Evolutionary conservation across 257 asterid genomes (phyloP), one percentile per base, ranked within the genome.

Genomic region (Plectranthus barbatus): DNA sequence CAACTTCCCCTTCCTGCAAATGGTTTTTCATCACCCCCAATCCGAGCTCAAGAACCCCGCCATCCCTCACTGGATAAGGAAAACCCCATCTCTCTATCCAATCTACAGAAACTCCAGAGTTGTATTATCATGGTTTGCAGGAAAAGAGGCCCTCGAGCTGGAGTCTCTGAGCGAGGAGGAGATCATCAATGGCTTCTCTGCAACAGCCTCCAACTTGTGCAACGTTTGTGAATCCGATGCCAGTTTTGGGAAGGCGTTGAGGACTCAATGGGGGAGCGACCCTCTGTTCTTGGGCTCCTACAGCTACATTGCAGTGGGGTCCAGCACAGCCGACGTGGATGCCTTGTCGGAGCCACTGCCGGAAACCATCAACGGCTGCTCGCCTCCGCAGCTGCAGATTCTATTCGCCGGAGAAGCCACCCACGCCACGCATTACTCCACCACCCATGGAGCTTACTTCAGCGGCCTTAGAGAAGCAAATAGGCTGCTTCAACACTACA

Each of bases 361-460:
- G 3, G 26, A 50, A 51, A 57, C 7, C 8, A 24, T 33, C 58
- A 24, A 50, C 36, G 60, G 47, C 26, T 59, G 13, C 14, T 21
- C 75, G 19, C 0, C 57, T n/a, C 72, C 86, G 6, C 79, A 75
- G 39, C 77, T 90, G 63, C 95, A 90, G 60, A 66, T 90, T 23
- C 76, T 90, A 29, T 90, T 90, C 68, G 97, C 93, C 9, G 97
- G 97, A 24, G 97, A 90, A 76, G 97, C 95, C 13, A 87, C 97
- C 2, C 88, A 81, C 61, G 75, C 80, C 60, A 80, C 78, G 48
- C 83, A 81, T 63, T 90, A 87, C 65, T 85, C 94, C 36, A 87
- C 97, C 1, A 90, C 96, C 42, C 96, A 90, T 52, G 97, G 91
- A 14, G 97, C 95, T 68, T 77, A 87, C 70, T 78, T 79, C 48